Evolutionary conservation across 75 land plant genomes (phyloP), one percentile per base, ranked within the genome.

Genomic region (Cunninghamia lanceolata): DNA sequence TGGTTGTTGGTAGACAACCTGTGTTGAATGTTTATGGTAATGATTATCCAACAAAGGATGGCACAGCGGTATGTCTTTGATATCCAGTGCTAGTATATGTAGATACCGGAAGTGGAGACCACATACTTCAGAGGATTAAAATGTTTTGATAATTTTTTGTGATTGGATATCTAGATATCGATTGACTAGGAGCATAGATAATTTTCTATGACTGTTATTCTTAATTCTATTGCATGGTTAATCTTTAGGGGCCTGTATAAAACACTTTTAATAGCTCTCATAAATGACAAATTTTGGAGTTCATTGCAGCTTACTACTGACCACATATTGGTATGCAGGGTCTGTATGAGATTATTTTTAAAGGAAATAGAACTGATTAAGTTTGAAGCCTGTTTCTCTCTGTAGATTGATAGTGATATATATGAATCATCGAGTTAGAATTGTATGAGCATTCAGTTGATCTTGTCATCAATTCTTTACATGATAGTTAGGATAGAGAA

Each of bases 41-140:
- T 90, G 99, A 97, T 86, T 97, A 96, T 86, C 89, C 93, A 39
- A 95, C 98, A 28, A 90, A 76, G 63, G 98, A 95, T 87, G 98
- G 98, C 80, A 93, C 89, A 81, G 97, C 94, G 88, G 96, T 95
- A 93, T 84, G 96, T 45, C 39, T 87, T 80, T 19, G 30, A 80
- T 80, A 43, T 77, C 82, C 15, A 7, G 21, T 88, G n/a, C 32
- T 50, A 9, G 39, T 45, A 3, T 56, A 85, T 36, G 13, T 21
- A 15, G 10, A 32, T 36, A 38, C 40, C n/a, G n/a, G n/a, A n/a
- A n/a, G n/a, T 78, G 15, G 19, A 42, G 9, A n/a, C 43, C 66
- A 32, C 38, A 17, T 39, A 74, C 38, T 45, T 47, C 50, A 38
- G 43, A 71, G 50, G 34, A 79, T 16, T 43, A n/a, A 50, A 43